Evolutionary conservation across 1,139 yeast genomes (phyloP), one percentile per base, ranked within the genome.

Genomic region (Pichia sp.): DNA sequence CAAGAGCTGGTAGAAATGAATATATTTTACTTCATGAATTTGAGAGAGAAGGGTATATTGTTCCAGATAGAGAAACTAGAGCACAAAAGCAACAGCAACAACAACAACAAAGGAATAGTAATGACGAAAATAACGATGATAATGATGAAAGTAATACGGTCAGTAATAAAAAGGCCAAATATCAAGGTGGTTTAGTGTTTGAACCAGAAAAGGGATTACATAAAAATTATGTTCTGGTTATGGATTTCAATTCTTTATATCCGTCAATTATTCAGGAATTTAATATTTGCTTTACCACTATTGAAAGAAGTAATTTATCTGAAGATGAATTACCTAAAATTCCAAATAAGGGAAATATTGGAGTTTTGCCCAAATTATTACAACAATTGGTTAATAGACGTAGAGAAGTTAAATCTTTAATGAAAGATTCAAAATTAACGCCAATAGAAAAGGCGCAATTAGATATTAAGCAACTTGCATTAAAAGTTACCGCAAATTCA

Each of bases 171-270:
- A 87, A 86, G 61, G 82, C 95, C 23, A 89, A 89, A 62, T 94
- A 71, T 64, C 90, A 87, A 64, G 99, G 99, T 52, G 64, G 99
- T 61, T 75, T 87, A 56, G 99, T 94, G 37, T 87, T 94, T 64
- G 98, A 92, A 53, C 99, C 99, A 0, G 97, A 86, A 59, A 87
- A 84, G 61, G 98, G 99, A 1, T 70, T 94, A 40, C 96, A 92
- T 62, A 89, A 87, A 60, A 85, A 87, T 54, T 86, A 83, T 59
- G 78, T 89, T 9, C 67, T 92, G 55, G 98, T 94, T 28, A 90
- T 94, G 97, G 99, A 94, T 67, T 94, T 92, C 80, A 94, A 94
- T 67, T 87, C 97, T 39, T 75, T 94, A 68, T 94, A 94, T 63
- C 99, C 99, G 24, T 86, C 96, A 55, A 90, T 94, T 58, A 94